These are phyloP conservation scores for Halophytophthora polymorphica DNA, from an alignment of 352 stramenopile species.

Conservation along the genomic window DNA sequence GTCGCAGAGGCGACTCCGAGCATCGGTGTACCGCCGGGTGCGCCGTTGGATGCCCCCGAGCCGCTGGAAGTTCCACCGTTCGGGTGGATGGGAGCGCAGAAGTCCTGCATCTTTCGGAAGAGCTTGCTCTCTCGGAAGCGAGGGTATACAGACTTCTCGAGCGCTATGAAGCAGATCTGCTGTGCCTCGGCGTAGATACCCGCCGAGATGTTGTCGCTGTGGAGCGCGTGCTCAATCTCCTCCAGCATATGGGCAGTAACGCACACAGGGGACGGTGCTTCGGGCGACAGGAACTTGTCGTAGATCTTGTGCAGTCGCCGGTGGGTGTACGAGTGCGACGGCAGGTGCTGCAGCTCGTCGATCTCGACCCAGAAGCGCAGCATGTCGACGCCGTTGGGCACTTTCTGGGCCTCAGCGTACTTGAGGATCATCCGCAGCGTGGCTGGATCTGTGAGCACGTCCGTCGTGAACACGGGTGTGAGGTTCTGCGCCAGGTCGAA, in stretches of 20 bases:
- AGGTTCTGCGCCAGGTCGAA: conserved; percentile 74
- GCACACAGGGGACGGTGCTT: conserved; percentile 69
- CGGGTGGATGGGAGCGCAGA: conserved; percentile 40
- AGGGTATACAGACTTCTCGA: conserved; percentile 75
- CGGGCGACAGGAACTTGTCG: conserved; percentile 79
- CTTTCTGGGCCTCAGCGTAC: conserved; percentile 54
- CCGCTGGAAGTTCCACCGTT: conserved; percentile 4
- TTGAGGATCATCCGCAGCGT: conserved; percentile 73
- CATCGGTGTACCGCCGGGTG: not conserved
- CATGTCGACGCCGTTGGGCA: conserved; percentile 54
- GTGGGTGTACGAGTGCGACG: conserved; percentile 79
- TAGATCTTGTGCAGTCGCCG: conserved; percentile 81
- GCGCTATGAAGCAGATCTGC: conserved; percentile 54
- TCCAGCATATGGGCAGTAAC: conserved; percentile 64
- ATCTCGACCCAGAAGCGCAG: conserved; percentile 84
- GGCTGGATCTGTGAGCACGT: conserved; percentile 67
- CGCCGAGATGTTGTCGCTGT: conserved; percentile 62
- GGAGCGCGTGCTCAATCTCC: conserved; percentile 60
- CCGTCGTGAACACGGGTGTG: conserved; percentile 73
- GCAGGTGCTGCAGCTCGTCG: conserved; percentile 65
- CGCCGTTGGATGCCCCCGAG: not conserved
- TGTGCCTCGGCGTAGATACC: conserved; percentile 72
- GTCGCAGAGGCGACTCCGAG: conserved; percentile 11
- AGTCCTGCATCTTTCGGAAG: conserved; percentile 76
- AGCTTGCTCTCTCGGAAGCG: conserved; percentile 75